Evolutionary conservation across 768 basidiomycete species (phyloP).

Genomic region (Termitomyces sp.): DNA sequence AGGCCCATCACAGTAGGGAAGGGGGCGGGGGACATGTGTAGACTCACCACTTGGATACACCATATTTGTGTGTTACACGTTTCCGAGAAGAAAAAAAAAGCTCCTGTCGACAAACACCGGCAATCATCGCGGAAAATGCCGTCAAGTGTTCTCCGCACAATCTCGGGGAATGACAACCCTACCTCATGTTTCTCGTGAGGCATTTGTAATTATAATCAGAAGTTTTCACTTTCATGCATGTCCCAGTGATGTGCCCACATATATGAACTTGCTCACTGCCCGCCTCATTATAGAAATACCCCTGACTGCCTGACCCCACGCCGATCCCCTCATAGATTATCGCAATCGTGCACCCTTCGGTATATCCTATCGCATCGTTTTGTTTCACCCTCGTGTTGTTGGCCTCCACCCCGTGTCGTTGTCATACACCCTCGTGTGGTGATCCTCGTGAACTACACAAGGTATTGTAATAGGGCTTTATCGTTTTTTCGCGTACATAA

Average conservation of each 20-base stretch:
- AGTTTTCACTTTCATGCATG: not conserved
- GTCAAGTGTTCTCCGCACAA: not conserved
- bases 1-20: slow-evolving; percentile 31
- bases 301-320: slow-evolving; percentile 13
- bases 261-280: slow-evolving; percentile 8
- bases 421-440: slow-evolving; percentile 13
- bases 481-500: slow-evolving; percentile 7
- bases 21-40: not conserved
- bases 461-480: slow-evolving; percentile 14
- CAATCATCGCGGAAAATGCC: slow-evolving; percentile 2
- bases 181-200: slow-evolving; percentile 42
- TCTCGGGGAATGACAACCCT: no score
- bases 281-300: slow-evolving; percentile 12
- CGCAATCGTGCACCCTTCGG: slow-evolving; percentile 16
- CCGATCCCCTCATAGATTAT: slow-evolving; percentile 16
- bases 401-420: slow-evolving; percentile 33
- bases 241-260: slow-evolving; percentile 11
- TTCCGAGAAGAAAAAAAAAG: slow-evolving; percentile 1
- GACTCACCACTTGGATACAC: no score
- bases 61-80: no score
- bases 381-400: slow-evolving; percentile 18
- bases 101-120: not conserved
- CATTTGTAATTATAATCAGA: slow-evolving; percentile 1
- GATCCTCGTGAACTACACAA: slow-evolving; percentile 40
- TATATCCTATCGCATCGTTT: slow-evolving; percentile 28